Evolutionary conservation across 352 stramenopile genomes (phyloP), one percentile per base, ranked within the genome.

Genomic region (Phytophthora hybrid): DNA sequence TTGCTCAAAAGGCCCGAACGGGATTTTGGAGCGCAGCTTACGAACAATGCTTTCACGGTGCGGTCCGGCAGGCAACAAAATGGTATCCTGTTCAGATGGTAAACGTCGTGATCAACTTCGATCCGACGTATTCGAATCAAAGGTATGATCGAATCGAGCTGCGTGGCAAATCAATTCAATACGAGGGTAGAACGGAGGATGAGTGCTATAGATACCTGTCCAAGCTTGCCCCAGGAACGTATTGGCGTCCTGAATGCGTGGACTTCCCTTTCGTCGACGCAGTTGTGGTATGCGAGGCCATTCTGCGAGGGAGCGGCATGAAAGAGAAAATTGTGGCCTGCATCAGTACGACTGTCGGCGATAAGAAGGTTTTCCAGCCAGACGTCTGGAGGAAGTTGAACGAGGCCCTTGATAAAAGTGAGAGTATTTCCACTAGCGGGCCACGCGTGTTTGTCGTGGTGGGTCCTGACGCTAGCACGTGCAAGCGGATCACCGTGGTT

Each of bases 111-210:
- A 46, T 78, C 10, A 73, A 73, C 19, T 76, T 59, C 11, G 62
- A 76, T 29, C 61, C 67, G 11, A 65, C 67, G 41, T 73, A 52
- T 19, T 75, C 67, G 44, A 78, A 73, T 32, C 66, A 78, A 46
- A 72, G 32, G 69, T 80, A 80, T 34, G 69, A 80, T 41, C 53
- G 63, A 26, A 61, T 80, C 32, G 49, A 75, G 52, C 26, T 80
- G 31, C 47, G 31, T 39, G 39, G 49, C n/a, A 47, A 37, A 65
- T 5, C 29, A 56, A 23, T 66, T 64, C 49, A 61, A 63, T 76
- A 44, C 21, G 32, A 52, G 19, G 69, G 63, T 13, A 52, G 2
- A 1, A 68, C 46, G 11, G 39, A 72, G 29, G 51, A 71, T 13
- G 59, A 80, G 31, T 75, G 73, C 54, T 65, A 72, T 14, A 14